Evolutionary conservation across 176 grass and related monocot genomes (phyloP).

Genomic region (Rhynchospora breviuscula): DNA sequence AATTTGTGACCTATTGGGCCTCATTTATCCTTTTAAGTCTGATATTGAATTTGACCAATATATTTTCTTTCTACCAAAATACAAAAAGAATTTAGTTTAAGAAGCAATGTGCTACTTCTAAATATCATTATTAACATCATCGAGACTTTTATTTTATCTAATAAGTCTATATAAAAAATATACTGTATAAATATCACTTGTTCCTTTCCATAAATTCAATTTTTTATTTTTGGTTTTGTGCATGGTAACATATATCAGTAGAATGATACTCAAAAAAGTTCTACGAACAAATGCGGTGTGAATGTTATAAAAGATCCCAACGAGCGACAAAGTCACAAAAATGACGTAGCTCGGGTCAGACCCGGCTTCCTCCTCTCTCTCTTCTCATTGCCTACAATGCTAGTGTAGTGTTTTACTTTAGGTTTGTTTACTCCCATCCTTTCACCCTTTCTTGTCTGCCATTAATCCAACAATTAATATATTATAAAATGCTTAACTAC

Average conservation of each 20-base stretch:
- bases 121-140: too few relatives aligned
- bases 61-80: too few relatives aligned
- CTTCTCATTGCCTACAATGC: background rate
- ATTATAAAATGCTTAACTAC: slow-evolving; percentile 15
- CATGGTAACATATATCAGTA: background rate
- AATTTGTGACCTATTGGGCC: too few relatives aligned
- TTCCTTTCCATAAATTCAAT: background rate
- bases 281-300: background rate
- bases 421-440: background rate
- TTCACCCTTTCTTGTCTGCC: slow-evolving; percentile 47
- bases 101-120: too few relatives aligned
- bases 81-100: too few relatives aligned
- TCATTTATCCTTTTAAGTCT: too few relatives aligned
- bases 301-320: background rate
- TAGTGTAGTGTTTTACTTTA: slow-evolving; percentile 10
- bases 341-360: background rate
- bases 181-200: too few relatives aligned
- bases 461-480: slow-evolving; percentile 39
- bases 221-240: background rate
- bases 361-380: background rate
- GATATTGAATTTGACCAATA: too few relatives aligned
- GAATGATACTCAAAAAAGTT: background rate
- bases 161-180: too few relatives aligned
- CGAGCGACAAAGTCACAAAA: background rate
- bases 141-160: too few relatives aligned